Evolutionary conservation across 192 early-diverging fungal species (phyloP), one percentile per base, ranked within the genome.

Genomic region (Jimgerdemannia flammicorona): DNA sequence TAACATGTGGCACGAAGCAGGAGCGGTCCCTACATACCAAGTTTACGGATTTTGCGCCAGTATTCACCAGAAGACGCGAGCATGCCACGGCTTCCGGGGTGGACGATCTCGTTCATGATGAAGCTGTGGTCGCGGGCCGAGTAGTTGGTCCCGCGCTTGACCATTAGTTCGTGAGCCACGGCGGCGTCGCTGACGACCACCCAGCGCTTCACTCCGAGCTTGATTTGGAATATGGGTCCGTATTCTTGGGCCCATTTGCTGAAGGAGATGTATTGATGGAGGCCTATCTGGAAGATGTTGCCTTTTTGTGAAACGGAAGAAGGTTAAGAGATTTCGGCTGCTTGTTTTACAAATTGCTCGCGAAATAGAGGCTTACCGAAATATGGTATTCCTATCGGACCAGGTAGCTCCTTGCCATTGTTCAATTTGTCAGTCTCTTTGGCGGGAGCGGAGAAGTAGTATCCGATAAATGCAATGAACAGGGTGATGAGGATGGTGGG

Each of bases 141-240:
- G 67, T 68, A 68, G 18, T 40, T 68, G 6, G 67, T 0, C 0
- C 67, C 67, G 67, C 67, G 67, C 67, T 68, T 68, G 18, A 68
- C 67, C 29, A 41, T 41, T 7, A 68, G 67, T 41, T 68, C 67
- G 67, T 68, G 67, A 9, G 67, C 67, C 29, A 68, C 67, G 6
- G 6, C 49, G 14, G 49, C 49, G 14, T 59, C 49, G 14, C 14
- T 59, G 49, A 59, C 14, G 49, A 59, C 49, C 6, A 68, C 18
- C 67, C 67, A 68, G 29, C 19, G 14, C 67, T 68, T 68, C 18
- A 68, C 40, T 7, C 67, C 67, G 9, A 68, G 19, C 67, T 68
- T 6, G 9, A 68, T 41, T 41, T 9, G 7, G 19, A 68, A 40
- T 19, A 68, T 14, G 67, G 29, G 9, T 9, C 67, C 67, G 19